phyloP scores from a whole-genome alignment of 106 monocot genomes.

The Narthecium ossifragum region DNA sequence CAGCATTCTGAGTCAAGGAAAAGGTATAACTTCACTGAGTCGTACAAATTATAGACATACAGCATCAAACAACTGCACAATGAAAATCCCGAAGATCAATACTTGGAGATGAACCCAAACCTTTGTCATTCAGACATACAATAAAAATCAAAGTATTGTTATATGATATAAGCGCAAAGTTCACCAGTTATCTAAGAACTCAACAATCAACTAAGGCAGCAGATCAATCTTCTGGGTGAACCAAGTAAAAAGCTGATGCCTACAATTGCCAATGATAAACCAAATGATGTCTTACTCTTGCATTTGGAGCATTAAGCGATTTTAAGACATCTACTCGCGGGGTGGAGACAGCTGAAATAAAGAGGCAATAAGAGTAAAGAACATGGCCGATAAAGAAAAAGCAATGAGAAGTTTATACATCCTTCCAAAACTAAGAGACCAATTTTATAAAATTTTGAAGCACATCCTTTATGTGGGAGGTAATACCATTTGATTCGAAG shows the following conservation, averaged over 20 bases:
- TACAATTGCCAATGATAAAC: too few species aligned
- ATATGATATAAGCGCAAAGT: too few species aligned
- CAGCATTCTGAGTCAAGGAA: constrained; percentile 25
- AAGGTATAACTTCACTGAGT: too few species aligned
- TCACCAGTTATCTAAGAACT: constrained; percentile 15
- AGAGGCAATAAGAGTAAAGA: background rate
- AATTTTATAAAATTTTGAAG: too few species aligned
- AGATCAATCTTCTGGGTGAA: constrained; percentile 1
- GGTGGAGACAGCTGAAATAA: constrained; percentile 14
- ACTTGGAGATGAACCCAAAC: too few species aligned
- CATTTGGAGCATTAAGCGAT: background rate
- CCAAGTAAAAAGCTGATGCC: background rate
- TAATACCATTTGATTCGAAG: too few species aligned
- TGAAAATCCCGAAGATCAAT: too few species aligned
- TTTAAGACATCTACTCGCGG: background rate
- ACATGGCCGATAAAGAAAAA: background rate
- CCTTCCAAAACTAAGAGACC: background rate
- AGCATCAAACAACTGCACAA: too few species aligned
- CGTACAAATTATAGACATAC: too few species aligned
- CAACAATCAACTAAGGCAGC: background rate
- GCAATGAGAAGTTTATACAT: background rate
- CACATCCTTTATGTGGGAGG: too few species aligned
- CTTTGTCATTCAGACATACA: too few species aligned
- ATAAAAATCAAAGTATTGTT: too few species aligned
- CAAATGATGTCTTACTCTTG: constrained; percentile 17